These are phyloP conservation scores for Simplicillium sp. DNA, from an alignment of 2,329 filamentous ascomycete species.

Conservation along the genomic window DNA sequence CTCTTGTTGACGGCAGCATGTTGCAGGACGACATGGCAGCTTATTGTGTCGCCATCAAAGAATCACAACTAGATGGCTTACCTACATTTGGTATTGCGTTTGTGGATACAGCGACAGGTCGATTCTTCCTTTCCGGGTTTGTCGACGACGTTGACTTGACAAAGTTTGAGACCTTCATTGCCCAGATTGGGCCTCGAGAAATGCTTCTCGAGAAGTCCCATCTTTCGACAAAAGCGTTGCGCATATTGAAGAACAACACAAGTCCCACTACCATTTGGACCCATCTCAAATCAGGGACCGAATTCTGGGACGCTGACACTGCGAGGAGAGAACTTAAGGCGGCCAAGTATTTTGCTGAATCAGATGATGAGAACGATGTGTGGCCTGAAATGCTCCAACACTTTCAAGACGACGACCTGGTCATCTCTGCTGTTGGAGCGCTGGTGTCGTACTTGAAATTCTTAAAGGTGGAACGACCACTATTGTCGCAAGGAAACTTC, in stretches of 20 bases:
- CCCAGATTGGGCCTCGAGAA: slow-evolving; percentile 83
- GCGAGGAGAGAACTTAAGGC: slow-evolving; percentile 73
- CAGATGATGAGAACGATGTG: slow-evolving; percentile 43
- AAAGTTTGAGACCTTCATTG: slow-evolving; percentile 93
- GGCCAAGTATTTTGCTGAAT: slow-evolving; percentile 65
- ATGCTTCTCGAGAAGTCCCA: slow-evolving; percentile 80
- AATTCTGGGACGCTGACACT: slow-evolving; percentile 85
- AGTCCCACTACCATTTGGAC: slow-evolving; percentile 93
- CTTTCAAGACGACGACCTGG: slow-evolving; percentile 65
- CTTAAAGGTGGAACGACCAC: slow-evolving; percentile 79
- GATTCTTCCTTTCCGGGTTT: slow-evolving; percentile 90
- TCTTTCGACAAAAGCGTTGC: slow-evolving; percentile 78
- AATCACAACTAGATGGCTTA: slow-evolving; percentile 59
- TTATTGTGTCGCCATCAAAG: slow-evolving; percentile 92
- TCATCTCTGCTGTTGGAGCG: slow-evolving; percentile 88
- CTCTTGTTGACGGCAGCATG: slow-evolving; percentile 92
- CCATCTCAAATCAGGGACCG: slow-evolving; percentile 71
- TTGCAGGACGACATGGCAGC: slow-evolving; percentile 96
- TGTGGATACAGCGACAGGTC: slow-evolving; percentile 89
- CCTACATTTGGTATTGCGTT: slow-evolving; percentile 89
- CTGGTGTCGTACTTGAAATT: slow-evolving; percentile 77
- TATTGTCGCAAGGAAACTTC: slow-evolving; percentile 87
- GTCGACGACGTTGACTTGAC: slow-evolving; percentile 88
- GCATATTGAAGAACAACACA: slow-evolving; percentile 95
- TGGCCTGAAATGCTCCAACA: slow-evolving; percentile 73